These are phyloP conservation scores for Epichloe brachyelytri DNA, from an alignment of 2,329 filamentous ascomycete genomes.

Conservation along the genomic window DNA sequence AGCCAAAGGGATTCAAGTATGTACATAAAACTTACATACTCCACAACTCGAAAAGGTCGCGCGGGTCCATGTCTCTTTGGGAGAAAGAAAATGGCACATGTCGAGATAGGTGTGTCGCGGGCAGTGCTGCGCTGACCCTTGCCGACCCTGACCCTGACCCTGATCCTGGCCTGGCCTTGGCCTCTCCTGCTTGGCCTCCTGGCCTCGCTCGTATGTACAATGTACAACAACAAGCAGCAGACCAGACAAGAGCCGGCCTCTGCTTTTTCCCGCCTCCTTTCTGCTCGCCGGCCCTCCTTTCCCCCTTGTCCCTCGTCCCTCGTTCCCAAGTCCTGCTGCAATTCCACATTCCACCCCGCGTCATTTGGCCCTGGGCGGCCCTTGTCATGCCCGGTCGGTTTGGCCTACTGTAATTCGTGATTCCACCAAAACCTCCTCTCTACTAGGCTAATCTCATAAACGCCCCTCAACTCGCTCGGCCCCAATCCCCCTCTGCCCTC, in stretches of 20 bases:
- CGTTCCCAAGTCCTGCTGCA: background rate
- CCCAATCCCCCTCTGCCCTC: background rate
- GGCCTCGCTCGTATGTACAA: background rate
- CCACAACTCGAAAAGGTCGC: no score
- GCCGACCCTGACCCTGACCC: background rate
- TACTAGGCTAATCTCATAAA: background rate
- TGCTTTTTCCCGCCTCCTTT: background rate
- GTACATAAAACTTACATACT: no score
- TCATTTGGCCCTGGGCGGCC: constrained; percentile 3
- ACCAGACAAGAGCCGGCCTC: background rate
- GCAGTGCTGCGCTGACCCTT: background rate
- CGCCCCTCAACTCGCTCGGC: constrained; percentile 1
- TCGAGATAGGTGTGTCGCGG: no score
- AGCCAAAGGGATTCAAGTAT: no score
- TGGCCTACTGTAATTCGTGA: background rate
- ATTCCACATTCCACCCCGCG: constrained; percentile 1
- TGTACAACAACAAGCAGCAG: background rate
- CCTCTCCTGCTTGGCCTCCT: background rate
- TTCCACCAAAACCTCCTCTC: background rate
- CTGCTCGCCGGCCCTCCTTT: background rate
- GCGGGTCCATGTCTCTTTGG: no score
- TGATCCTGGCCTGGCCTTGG: background rate
- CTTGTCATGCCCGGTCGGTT: constrained; percentile 1
- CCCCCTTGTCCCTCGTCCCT: background rate
- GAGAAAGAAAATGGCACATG: no score